A percentile compares a stretch with the other conserved stretches of the same genome.
phyloP scores from a whole-genome alignment of 768 basidiomycete genomes.

The Cytidiella melzeri region DNA sequence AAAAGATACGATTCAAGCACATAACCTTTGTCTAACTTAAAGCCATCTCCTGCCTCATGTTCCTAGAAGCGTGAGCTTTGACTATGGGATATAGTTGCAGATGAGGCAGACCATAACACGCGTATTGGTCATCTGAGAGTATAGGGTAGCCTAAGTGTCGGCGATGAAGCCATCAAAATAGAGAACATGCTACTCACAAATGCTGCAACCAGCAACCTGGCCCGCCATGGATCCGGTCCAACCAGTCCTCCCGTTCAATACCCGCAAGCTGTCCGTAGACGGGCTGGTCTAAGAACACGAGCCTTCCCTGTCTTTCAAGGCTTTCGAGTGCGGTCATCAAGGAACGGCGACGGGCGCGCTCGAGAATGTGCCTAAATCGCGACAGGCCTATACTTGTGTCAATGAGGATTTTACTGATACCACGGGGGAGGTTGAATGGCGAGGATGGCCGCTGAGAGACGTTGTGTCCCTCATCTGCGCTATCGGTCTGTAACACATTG shows the following conservation, averaged over 20 bases:
- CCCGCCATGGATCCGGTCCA: conserved; percentile 5
- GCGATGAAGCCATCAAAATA: too few species aligned
- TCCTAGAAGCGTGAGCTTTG: too few species aligned
- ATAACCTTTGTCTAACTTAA: too few species aligned
- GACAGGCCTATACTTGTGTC: not conserved
- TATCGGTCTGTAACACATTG: not conserved
- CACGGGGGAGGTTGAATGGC: not conserved
- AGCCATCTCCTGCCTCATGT: too few species aligned
- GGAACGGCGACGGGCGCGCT: not conserved
- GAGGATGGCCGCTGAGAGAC: not conserved
- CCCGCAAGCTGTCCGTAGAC: not conserved
- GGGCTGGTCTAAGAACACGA: not conserved
- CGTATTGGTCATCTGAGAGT: too few species aligned
- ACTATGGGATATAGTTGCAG: too few species aligned
- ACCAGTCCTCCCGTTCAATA: conserved; percentile 5
- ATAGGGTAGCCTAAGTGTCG: too few species aligned
- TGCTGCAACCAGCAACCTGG: conserved; percentile 3
- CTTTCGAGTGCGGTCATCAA: not conserved
- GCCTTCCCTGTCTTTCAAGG: not conserved
- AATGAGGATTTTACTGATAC: not conserved
- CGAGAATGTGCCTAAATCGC: not conserved
- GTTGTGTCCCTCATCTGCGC: not conserved
- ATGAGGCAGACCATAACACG: too few species aligned
- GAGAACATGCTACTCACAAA: not conserved
- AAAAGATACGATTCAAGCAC: too few species aligned